Evolutionary conservation across 2,329 filamentous ascomycete species (phyloP).

Genomic region (Penicillium sp.): DNA sequence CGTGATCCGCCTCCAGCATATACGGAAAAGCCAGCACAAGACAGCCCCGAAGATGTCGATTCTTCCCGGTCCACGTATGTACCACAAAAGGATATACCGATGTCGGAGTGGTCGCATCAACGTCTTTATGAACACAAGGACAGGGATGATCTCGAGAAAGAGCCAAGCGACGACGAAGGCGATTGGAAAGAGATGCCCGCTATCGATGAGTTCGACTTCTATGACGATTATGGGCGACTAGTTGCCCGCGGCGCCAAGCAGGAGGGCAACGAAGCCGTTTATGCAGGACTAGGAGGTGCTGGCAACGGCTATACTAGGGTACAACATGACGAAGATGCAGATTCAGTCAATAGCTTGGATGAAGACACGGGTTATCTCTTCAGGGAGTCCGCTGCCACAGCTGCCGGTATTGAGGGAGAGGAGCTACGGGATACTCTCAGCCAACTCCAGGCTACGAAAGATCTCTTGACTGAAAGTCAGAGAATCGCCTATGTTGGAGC

Average conservation of each 20-base stretch:
- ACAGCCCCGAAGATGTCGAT: constrained; percentile 11
- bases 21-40: constrained; percentile 20
- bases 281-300: constrained; percentile 80
- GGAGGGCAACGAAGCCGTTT: constrained; percentile 72
- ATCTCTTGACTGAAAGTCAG: constrained; percentile 92
- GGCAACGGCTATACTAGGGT: constrained; percentile 95
- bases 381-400: constrained; percentile 71
- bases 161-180: constrained; percentile 53
- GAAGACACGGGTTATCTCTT: constrained; percentile 97
- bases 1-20: constrained; percentile 23
- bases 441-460: constrained; percentile 95
- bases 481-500: constrained; percentile 95
- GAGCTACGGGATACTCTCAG: constrained; percentile 83
- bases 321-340: constrained; percentile 90
- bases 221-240: constrained; percentile 89
- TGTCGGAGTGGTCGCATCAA: constrained; percentile 92
- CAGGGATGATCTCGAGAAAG: constrained; percentile 49
- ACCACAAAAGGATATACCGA: constrained; percentile 40
- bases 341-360: constrained; percentile 94
- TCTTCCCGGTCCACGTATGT: constrained; percentile 26
- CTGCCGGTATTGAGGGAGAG: constrained; percentile 70
- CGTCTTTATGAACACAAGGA: constrained; percentile 62
- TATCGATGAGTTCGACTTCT: constrained; percentile 90
- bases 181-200: constrained; percentile 95
- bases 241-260: constrained; percentile 79